phyloP scores from a whole-genome alignment of 2,329 filamentous ascomycete genomes.

The Corniculantispora saksenae region DNA sequence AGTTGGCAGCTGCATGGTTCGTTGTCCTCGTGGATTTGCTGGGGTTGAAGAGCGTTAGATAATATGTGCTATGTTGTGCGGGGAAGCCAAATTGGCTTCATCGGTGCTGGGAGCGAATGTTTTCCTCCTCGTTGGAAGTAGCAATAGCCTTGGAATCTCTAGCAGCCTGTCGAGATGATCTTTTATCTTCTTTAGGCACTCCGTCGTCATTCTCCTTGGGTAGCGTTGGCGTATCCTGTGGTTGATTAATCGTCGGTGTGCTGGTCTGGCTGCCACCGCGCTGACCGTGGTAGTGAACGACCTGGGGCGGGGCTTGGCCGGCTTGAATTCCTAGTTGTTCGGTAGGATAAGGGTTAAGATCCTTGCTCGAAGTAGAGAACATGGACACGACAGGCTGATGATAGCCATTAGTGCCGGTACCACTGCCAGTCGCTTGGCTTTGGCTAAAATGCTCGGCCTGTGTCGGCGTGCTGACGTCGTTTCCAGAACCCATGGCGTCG shows the following conservation, averaged over 20 bases:
- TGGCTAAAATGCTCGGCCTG: conserved; percentile 55
- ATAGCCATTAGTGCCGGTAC: conserved; percentile 59
- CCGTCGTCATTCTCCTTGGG: conserved; percentile 52
- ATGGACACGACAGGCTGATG: conserved; percentile 68
- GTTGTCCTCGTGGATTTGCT: background rate
- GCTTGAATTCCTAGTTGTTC: conserved; percentile 63
- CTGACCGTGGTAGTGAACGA: conserved; percentile 68
- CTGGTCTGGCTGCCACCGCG: conserved; percentile 67
- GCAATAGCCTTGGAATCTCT: conserved; percentile 4
- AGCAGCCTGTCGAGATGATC: conserved; percentile 1
- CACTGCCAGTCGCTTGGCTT: conserved; percentile 50
- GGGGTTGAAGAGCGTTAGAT: too few species aligned
- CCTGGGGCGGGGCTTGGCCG: conserved; percentile 64
- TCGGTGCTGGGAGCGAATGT: conserved; percentile 16
- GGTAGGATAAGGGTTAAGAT: conserved; percentile 67
- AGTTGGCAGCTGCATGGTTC: too few species aligned
- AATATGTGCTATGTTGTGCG: background rate
- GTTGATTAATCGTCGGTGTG: conserved; percentile 58
- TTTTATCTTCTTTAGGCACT: conserved; percentile 12
- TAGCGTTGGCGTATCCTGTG: conserved; percentile 47
- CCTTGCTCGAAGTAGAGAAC: conserved; percentile 70
- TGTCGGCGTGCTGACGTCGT: conserved; percentile 61
- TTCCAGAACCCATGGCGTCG: conserved; percentile 54
- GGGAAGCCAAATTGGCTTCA: background rate
- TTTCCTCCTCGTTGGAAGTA: background rate